Base-by-base conservation (phyloP, 225 moss, liverwort and hornwort genomes). In the Physcomitrellopsis africana region DNA sequence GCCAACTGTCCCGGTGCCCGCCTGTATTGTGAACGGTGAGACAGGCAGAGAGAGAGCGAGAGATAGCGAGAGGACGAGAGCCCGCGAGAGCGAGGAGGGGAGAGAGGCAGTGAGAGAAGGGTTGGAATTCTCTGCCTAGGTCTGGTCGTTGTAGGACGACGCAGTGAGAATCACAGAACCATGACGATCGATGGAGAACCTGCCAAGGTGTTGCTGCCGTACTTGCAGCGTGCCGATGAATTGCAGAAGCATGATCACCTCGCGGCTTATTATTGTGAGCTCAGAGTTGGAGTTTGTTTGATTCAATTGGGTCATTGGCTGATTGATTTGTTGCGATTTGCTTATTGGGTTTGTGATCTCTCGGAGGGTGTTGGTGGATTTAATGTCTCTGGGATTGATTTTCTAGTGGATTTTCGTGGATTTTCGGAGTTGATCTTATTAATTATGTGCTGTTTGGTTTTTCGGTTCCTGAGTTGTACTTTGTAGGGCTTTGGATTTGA, bases 191-290 rank as follows among this genome's bases (percentile, higher is more conserved):
- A 77, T 22, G 72, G 78, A 49, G 97, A 99, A 82, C 93, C 99
- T 20, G 94, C 92, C 73, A 99, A 92, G 84, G 72, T 88, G 73
- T 79, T 99, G 51, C 89, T 99, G 62, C 99, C 99, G 5, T 95
- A 87, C 74, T 79, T 99, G 57, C 99, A 99, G 77, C 92, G 99
- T 67, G 99, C 99, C 59, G 99, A 99, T 76, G 99, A 99, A 86
- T 88, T 99, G 82, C 95, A 99, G 82, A 99, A 95, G 85, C 95
- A 93, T 43, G 95, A 99, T 48, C 95, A 89, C 49, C 86, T 99
- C 3, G 95, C 95, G 52, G 92, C 95, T 65, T 99, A 99, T 67
- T 99, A 93, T 76, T 99, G 99, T 99, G 67, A 91, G 95, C 69
- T n/a, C 47, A 23, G 24, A 58, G 22, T 64, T 18, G 23, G 29